Evolutionary conservation across 2,329 filamentous ascomycete species (phyloP), one percentile per base, ranked within the genome.

Genomic region (Colletotrichum kahawae): DNA sequence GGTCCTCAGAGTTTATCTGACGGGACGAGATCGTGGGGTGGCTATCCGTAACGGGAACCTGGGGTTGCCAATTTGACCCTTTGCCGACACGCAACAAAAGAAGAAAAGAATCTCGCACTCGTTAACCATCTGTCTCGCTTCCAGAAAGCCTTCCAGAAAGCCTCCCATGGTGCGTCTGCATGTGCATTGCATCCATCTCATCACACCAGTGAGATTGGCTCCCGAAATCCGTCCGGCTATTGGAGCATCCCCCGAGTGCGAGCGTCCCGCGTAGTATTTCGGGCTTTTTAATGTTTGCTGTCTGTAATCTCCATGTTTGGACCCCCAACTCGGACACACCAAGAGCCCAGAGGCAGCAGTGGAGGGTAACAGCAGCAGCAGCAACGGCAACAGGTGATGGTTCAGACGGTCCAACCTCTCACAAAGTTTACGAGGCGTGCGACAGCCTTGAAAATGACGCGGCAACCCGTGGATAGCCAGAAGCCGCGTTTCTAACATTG

Each of bases 371-470:
- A 43, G 38, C 18, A 43, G 38, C 38, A n/a, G 10, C 57, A 18
- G 31, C 33, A 21, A 13, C n/a, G 21, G 43, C 43, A 63, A 14
- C 34, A 34, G 24, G 33, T 12, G 66, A 21, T 13, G n/a, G 48
- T 57, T 70, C 71, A 64, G 71, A 70, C 59, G 48, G 36, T 14
- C 43, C 29, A 33, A 27, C 71, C 66, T 73, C 43, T 59, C 36
- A n/a, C n/a, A 24, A 43, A 59, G 9, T 27, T 13, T 38, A 43
- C 27, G 27, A 18, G 21, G 21, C 24, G 51, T 12, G 33, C 57
- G 57, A 64, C 57, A 64, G 66, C 57, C 59, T 38, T 57, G 66
- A 24, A 24, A 56, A 56, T 73, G 65, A 70, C 71, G 71, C 71
- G 66, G 71, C 71, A 43, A 21, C 18, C 13, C 33, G n/a, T 34